Evolutionary conservation across 225 moss, liverwort and hornwort genomes (phyloP).

Genomic region (Climacium dendroides): DNA sequence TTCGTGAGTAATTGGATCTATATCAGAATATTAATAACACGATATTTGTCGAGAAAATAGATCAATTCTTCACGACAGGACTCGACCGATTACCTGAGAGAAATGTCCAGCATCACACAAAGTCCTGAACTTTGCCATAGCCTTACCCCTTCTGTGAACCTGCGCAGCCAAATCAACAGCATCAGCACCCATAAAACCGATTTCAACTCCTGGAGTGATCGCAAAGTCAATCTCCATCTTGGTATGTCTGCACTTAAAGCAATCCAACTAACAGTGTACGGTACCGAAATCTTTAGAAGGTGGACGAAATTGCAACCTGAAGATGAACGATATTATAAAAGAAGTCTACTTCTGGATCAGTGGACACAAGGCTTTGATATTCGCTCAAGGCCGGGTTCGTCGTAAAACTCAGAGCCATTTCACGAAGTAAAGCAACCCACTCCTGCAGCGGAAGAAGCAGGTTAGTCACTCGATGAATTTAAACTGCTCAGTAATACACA

Average conservation of each 20-base stretch:
- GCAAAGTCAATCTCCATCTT: not conserved
- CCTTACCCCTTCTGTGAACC: conserved; percentile 89
- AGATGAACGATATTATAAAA: conserved; percentile 90
- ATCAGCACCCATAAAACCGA: not conserved
- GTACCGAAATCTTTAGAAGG: not conserved
- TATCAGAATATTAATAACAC: not conserved
- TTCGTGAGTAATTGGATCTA: not conserved
- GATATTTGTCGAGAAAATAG: not conserved
- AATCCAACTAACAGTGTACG: not conserved
- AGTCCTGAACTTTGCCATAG: conserved; percentile 76
- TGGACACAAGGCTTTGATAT: conserved; percentile 57
- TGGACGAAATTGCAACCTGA: conserved; percentile 30
- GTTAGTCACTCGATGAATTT: not conserved
- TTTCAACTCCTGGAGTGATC: not conserved
- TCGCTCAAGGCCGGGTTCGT: conserved; percentile 44
- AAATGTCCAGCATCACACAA: conserved; percentile 47
- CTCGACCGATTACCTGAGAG: conserved; percentile 42
- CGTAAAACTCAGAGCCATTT: conserved; percentile 57
- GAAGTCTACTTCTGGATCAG: conserved; percentile 79
- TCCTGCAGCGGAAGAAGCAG: conserved; percentile 31
- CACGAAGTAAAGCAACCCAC: conserved; percentile 89
- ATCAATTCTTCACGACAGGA: not conserved
- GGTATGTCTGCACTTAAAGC: not conserved
- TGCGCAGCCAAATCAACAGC: not conserved
- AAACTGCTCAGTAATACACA: not conserved